Conservation (phyloP, 2,329 filamentous ascomycete genomes). For the Colletotrichum brevisporum region DNA sequence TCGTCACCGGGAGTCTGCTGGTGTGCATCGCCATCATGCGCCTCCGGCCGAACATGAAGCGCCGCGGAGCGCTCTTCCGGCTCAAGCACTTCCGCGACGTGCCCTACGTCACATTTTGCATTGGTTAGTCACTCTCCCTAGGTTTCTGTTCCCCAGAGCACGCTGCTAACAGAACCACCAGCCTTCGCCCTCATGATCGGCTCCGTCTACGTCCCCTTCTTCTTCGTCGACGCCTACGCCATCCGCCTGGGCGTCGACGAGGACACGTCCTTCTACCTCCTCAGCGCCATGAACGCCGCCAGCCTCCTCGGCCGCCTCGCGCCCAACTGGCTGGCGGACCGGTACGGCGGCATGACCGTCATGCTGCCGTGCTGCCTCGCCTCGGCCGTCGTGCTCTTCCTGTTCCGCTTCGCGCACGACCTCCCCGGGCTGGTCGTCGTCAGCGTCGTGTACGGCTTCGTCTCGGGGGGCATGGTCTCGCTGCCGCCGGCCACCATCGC, state of each 20-base stretch:
- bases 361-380: conserved; percentile 35
- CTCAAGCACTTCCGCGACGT: conserved; percentile 28
- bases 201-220: conserved; percentile 37
- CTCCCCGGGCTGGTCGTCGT: conserved; percentile 36
- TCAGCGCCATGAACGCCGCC: conserved; percentile 41
- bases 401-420: conserved; percentile 23
- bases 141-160: too few relatives aligned
- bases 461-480: conserved; percentile 40
- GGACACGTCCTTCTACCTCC: conserved; percentile 34
- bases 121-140: conserved; percentile 7
- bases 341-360: conserved; percentile 37
- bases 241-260: conserved; percentile 31
- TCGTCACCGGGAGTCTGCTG: conserved; percentile 30
- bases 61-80: conserved; percentile 29
- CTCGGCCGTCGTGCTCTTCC: conserved; percentile 30
- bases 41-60: conserved; percentile 32
- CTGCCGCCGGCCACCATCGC: conserved; percentile 38
- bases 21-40: conserved; percentile 31
- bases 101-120: conserved; percentile 22
- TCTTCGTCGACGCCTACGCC: conserved; percentile 33
- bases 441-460: conserved; percentile 38
- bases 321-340: conserved; percentile 40
- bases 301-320: conserved; percentile 40
- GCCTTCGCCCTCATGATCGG: conserved; percentile 36
- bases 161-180: neutral